phyloP scores from a whole-genome alignment of 2,329 filamentous ascomycete species.

The Cladosporium colombiae region DNA sequence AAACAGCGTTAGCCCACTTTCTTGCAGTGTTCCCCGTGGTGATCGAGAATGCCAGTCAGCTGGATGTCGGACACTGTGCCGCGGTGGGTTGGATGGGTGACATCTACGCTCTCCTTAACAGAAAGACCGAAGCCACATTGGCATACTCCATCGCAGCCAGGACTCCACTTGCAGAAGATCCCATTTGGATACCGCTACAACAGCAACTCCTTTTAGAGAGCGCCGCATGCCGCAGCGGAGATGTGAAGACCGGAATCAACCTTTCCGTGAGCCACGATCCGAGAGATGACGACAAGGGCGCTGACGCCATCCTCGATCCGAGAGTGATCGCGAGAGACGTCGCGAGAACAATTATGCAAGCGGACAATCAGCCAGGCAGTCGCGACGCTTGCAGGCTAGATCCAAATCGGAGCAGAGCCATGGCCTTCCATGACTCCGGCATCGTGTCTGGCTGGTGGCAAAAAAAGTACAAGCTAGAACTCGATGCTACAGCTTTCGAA shows the following conservation, averaged over 20 bases:
- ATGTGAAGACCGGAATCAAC: conserved; percentile 16
- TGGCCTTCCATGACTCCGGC: conserved; percentile 8
- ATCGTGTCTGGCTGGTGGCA: background rate
- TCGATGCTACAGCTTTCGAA: conserved; percentile 21
- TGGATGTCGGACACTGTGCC: conserved; percentile 31
- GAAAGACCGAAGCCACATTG: conserved; percentile 27
- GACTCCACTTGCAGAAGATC: background rate
- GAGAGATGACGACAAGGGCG: background rate
- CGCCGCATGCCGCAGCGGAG: conserved; percentile 17
- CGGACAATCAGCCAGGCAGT: background rate
- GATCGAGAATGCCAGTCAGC: conserved; percentile 20
- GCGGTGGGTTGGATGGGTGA: conserved; percentile 33
- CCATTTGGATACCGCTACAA: conserved; percentile 9
- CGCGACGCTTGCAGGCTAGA: background rate
- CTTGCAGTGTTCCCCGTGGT: conserved; percentile 23
- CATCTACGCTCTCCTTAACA: conserved; percentile 27
- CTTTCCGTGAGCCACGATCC: conserved; percentile 4
- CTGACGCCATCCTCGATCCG: conserved; percentile 21
- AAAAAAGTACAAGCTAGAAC: conserved; percentile 8
- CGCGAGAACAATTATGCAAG: conserved; percentile 16
- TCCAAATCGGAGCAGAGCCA: conserved; percentile 18
- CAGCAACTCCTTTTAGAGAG: conserved; percentile 22
- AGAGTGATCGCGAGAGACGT: conserved; percentile 17
- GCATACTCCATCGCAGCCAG: conserved; percentile 29
- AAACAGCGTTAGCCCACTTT: conserved; percentile 26